Conservation (phyloP, 139 green algal genomes). For the Micractinium conductrix region DNA sequence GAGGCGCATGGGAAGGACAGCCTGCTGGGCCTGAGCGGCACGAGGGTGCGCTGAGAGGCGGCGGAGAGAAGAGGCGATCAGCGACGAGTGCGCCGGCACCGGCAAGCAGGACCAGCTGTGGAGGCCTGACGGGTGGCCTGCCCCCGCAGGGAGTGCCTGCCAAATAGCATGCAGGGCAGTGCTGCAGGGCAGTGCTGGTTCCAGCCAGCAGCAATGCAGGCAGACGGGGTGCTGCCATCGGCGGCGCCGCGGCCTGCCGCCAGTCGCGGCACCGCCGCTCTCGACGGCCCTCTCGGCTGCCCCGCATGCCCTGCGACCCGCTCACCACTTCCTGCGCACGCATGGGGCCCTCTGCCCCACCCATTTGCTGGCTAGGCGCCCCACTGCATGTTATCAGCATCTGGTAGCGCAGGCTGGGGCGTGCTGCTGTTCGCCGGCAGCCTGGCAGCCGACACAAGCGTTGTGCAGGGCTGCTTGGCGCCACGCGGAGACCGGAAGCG, state of each 20-base stretch:
- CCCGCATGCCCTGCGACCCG: background rate
- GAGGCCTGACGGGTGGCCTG: too few relatives aligned
- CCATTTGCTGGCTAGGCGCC: too few relatives aligned
- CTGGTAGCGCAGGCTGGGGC: too few relatives aligned
- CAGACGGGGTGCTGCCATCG: background rate
- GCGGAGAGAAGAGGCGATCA: background rate
- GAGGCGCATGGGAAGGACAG: background rate
- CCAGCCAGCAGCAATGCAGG: background rate
- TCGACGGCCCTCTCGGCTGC: background rate
- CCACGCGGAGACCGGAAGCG: too few relatives aligned
- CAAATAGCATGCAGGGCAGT: background rate
- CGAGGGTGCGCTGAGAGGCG: background rate
- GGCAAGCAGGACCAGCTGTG: too few relatives aligned
- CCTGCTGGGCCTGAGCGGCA: too few relatives aligned
- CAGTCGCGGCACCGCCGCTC: background rate
- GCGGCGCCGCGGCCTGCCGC: background rate
- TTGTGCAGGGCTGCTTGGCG: too few relatives aligned
- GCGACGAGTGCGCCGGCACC: too few relatives aligned
- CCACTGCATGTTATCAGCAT: conserved; percentile 17
- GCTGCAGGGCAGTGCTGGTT: background rate
- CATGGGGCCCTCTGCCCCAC: background rate
- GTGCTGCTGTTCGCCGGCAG: too few relatives aligned
- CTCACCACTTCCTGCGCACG: conserved; percentile 15
- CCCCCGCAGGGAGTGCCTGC: too few relatives aligned
- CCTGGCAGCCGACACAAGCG: too few relatives aligned